phyloP scores from a whole-genome alignment of 179 eudicot species.

The Drosera spatulata region DNA sequence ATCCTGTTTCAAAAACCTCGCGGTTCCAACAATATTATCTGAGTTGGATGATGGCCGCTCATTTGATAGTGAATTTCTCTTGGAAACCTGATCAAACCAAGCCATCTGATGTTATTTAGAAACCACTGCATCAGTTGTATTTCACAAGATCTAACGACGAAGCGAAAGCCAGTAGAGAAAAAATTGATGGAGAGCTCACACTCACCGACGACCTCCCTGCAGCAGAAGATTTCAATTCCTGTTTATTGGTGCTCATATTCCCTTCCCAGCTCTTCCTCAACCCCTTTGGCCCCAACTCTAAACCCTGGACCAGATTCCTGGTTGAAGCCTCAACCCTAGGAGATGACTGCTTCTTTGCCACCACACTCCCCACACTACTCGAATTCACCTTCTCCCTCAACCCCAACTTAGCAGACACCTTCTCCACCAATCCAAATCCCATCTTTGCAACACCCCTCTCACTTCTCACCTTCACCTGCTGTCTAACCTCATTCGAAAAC shows the following conservation, averaged over 20 bases:
- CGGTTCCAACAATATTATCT: constrained; percentile 28
- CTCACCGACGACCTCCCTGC: constrained; percentile 60
- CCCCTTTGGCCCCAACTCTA: constrained; percentile 76
- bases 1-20: constrained; percentile 43
- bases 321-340: constrained; percentile 23
- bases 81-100: constrained; percentile 39
- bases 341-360: constrained; percentile 26
- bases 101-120: not conserved
- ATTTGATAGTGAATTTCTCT: constrained; percentile 36
- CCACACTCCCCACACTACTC: constrained; percentile 28
- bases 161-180: not conserved
- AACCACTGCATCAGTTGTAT: not conserved
- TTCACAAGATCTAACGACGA: not conserved
- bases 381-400: constrained; percentile 37
- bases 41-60: constrained; percentile 48
- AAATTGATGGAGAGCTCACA: constrained; percentile 7
- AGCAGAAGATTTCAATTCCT: constrained; percentile 38
- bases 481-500: constrained; percentile 59
- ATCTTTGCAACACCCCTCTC: constrained; percentile 31
- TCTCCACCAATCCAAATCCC: constrained; percentile 31
- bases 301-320: constrained; percentile 52
- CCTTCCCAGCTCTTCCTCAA: constrained; percentile 97
- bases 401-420: constrained; percentile 38
- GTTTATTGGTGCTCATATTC: constrained; percentile 44
- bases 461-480: constrained; percentile 61